Evolutionary conservation across 805 yeast species (phyloP), one percentile per base, ranked within the genome.

Genomic region (Dipodascus albidus): DNA sequence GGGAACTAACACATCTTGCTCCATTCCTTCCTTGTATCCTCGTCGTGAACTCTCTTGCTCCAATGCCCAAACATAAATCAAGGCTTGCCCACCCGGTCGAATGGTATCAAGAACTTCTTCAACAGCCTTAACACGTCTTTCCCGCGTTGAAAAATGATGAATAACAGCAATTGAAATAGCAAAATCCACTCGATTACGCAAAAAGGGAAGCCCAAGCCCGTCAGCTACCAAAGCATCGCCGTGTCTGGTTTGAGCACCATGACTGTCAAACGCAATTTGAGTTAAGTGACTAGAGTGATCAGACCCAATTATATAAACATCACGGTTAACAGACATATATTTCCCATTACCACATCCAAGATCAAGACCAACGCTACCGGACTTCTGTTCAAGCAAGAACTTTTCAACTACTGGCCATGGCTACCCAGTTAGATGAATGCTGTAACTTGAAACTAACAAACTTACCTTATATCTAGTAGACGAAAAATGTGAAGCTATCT

Each of bases 261-360:
- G 67, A 35, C 75, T 64, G 20, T 71, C 75, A 49, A 69, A 68
- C 0, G 90, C 93, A 68, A 88, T 85, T 17, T 66, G 67, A 11
- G 85, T 74, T 41, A 86, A 68, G 0, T 91, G 90, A 49, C 77
- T 78, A 0, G 93, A 85, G 52, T 84, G 53, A 56, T 73, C 76
- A 23, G 79, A 73, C 0, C 96, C 98, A 17, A 91, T 66, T 24
- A 90, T 75, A 62, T 67, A 83, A 2, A 91, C 66, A 48, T 84
- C 74, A 6, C 76, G 72, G 66, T 91, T 90, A 11, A 89, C 77
- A 1, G 77, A 77, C 44, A 91, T 67, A 64, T 93, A 93, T 64
- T 93, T 93, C 1, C 99, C 99, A 66, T 93, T 93, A 2, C 99
- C 99, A 67, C 98, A 91, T 0, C 99, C 99, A 20, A 91, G 87